Percentiles rank a stretch among this genome's conserved stretches.
phyloP scores from a whole-genome alignment of 2,329 filamentous ascomycete genomes.

The Cercospora sp. region DNA sequence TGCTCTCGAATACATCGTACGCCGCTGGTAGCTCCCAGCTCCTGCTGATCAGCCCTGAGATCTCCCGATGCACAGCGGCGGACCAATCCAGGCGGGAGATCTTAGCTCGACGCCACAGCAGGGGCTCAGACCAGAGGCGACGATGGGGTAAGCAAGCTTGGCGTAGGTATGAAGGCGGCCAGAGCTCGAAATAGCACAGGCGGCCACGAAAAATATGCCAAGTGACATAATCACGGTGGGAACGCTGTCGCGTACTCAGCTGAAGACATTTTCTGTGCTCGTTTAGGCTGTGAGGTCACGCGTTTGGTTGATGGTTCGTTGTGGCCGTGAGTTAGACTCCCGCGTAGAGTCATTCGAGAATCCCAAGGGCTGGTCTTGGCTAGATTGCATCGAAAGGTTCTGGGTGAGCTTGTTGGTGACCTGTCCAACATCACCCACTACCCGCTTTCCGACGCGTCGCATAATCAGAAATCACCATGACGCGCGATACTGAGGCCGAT shows the following conservation, averaged over 20 bases:
- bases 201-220: neutral
- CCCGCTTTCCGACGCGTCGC: neutral
- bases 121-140: neutral
- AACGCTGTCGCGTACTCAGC: neutral
- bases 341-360: neutral
- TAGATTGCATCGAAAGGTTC: neutral
- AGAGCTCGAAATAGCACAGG: conserved; percentile 9
- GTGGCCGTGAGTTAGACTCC: neutral
- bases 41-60: neutral
- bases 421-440: neutral
- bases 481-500: neutral
- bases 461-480: conserved; percentile 22
- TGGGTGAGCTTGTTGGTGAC: neutral
- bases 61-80: neutral
- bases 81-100: neutral
- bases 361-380: neutral
- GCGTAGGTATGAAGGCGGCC: neutral
- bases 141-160: neutral
- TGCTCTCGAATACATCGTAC: neutral
- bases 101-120: neutral
- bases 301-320: neutral
- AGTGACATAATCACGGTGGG: conserved; percentile 7
- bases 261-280: neutral
- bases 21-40: neutral
- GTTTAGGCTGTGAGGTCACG: neutral